These are phyloP conservation scores for Chaetomium globosum DNA, from an alignment of 2,329 filamentous ascomycete genomes.

Conservation along the genomic window DNA sequence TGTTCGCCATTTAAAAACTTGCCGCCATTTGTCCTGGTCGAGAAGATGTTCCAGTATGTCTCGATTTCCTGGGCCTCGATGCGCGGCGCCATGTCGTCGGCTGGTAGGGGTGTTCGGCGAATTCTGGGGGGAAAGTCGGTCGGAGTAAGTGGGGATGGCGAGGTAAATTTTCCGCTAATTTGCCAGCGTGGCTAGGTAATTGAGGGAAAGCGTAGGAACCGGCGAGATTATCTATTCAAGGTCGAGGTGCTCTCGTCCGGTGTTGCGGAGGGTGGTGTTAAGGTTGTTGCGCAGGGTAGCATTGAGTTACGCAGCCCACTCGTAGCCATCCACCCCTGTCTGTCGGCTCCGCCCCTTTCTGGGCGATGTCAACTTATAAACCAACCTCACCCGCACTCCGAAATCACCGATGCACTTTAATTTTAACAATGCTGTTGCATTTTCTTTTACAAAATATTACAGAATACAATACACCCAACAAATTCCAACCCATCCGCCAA, in stretches of 20 bases:
- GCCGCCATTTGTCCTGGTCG: conserved; percentile 60
- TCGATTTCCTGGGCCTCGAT: conserved; percentile 66
- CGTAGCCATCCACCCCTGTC: neutral
- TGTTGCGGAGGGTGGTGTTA: neutral
- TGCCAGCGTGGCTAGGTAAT: neutral
- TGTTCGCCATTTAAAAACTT: conserved; percentile 64
- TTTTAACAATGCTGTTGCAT: neutral
- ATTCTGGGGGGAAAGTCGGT: neutral
- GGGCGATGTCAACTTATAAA: neutral
- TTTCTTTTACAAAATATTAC: neutral
- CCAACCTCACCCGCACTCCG: neutral
- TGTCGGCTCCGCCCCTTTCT: neutral
- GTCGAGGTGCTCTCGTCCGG: neutral
- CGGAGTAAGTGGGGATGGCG: neutral
- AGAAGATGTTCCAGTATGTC: conserved; percentile 68
- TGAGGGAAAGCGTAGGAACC: neutral
- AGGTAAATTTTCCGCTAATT: neutral
- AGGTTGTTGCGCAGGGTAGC: neutral
- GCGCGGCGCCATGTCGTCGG: conserved; percentile 48
- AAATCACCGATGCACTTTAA: neutral
- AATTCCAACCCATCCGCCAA: neutral
- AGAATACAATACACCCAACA: neutral
- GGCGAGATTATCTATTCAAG: neutral
- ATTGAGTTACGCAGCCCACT: neutral
- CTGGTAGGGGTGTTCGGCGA: neutral